Percentiles rank a stretch among this genome's conserved stretches.
These are phyloP conservation scores for Paecilomyces sp. DNA, from an alignment of 2,329 filamentous ascomycete species.

Conservation along the genomic window DNA sequence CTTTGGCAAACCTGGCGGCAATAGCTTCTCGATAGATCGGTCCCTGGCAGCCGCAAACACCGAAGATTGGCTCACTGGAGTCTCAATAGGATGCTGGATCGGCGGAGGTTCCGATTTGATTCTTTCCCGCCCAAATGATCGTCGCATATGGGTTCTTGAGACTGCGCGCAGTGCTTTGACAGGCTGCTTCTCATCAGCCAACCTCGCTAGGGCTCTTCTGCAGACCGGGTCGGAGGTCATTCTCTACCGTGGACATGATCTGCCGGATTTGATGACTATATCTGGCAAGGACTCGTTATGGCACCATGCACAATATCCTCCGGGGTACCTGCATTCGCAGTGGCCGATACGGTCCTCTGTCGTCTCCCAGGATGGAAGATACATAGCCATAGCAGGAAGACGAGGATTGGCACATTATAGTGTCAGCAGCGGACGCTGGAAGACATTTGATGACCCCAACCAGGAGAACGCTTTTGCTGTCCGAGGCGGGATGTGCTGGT, in stretches of 20 bases:
- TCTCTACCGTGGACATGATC: constrained; percentile 87
- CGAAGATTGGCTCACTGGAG: constrained; percentile 78
- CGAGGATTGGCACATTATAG: constrained; percentile 93
- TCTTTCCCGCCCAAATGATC: constrained; percentile 62
- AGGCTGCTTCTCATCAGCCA: constrained; percentile 84
- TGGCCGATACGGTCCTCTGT: constrained; percentile 88
- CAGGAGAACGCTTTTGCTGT: constrained; percentile 89
- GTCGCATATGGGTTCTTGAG: constrained; percentile 78
- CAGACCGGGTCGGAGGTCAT: constrained; percentile 84
- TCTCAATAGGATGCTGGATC: constrained; percentile 75
- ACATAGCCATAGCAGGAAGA: constrained; percentile 90
- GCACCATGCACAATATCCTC: constrained; percentile 83
- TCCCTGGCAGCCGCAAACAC: constrained; percentile 58
- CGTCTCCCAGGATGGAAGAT: constrained; percentile 85
- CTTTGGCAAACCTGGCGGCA: constrained; percentile 82
- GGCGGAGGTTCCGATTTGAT: constrained; percentile 82
- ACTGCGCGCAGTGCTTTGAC: constrained; percentile 92
- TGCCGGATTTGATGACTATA: constrained; percentile 82
- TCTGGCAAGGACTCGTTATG: constrained; percentile 90
- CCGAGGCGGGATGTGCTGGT: constrained; percentile 96
- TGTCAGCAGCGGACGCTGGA: constrained; percentile 89
- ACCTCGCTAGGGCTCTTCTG: constrained; percentile 79
- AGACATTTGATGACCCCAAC: constrained; percentile 74
- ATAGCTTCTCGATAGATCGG: constrained; percentile 69
- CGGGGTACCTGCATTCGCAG: constrained; percentile 78